Evolutionary conservation across 2,329 filamentous ascomycete species (phyloP).

Genomic region (Teratosphaeria pseudoeucalypti): DNA sequence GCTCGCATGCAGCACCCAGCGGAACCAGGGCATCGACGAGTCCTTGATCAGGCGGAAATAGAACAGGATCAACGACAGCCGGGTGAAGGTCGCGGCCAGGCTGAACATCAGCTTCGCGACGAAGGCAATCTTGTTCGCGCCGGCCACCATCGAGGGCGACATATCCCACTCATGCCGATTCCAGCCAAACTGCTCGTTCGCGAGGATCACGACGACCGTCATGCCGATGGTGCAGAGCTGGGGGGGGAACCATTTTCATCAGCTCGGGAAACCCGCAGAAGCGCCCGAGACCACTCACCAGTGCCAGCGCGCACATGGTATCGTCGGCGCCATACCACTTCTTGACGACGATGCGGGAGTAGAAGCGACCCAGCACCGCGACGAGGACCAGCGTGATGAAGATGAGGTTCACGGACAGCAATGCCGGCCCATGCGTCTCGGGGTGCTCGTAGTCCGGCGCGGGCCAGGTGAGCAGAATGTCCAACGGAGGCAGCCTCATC

Average conservation of each 20-base stretch:
- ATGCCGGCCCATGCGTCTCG: conserved; percentile 27
- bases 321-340: conserved; percentile 35
- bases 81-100: conserved; percentile 32
- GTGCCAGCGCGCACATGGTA: conserved; percentile 29
- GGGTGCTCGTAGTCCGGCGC: conserved; percentile 34
- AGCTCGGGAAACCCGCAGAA: background rate
- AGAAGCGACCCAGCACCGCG: conserved; percentile 29
- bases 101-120: conserved; percentile 33
- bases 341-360: conserved; percentile 31
- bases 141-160: conserved; percentile 8
- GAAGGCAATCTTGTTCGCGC: conserved; percentile 30
- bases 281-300: conserved; percentile 18
- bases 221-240: conserved; percentile 30
- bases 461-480: conserved; percentile 30
- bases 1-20: conserved; percentile 30
- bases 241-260: background rate
- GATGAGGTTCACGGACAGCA: conserved; percentile 30
- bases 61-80: conserved; percentile 35
- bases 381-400: conserved; percentile 29
- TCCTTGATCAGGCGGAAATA: conserved; percentile 38
- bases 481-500: conserved; percentile 19
- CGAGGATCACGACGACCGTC: conserved; percentile 30
- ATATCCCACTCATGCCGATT: conserved; percentile 35
- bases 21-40: conserved; percentile 29
- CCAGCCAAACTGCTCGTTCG: conserved; percentile 33